Evolutionary conservation across 306 rosid species (phyloP), one percentile per base, ranked within the genome.

Genomic region (Pachyrhizus erosus): DNA sequence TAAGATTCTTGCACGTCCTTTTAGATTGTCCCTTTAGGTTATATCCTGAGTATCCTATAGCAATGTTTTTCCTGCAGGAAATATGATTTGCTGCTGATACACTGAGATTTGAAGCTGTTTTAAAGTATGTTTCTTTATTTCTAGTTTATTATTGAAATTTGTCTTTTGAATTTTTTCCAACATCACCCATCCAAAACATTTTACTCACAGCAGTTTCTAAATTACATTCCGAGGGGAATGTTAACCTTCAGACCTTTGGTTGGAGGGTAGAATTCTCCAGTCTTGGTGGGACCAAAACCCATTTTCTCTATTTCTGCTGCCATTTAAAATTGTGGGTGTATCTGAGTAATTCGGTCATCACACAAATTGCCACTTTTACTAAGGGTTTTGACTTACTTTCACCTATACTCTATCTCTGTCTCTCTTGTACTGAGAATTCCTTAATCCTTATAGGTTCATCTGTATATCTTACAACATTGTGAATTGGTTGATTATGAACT

Each of bases 231-330:
- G 18, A 62, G 21, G 45, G 45, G 73, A 45, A 45, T 46, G 34
- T 20, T 23, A 40, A 40, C 60, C 40, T 61, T 20, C 60, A 23
- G 17, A 58, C 39, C 45, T 55, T 75, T 76, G n/a, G 60, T 14
- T 60, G 45, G 33, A n/a, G 49, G 51, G 46, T 43, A 43, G 81
- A 77, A 61, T 45, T 13, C 64, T 48, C 73, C 10, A 37, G 26
- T 51, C 37, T 68, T 78, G 33, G n/a, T 21, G 42, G 37, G 76
- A 68, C 33, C 58, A 69, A 68, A 66, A 52, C 57, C 2, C 48
- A 68, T 39, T 54, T 78, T 52, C 68, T 24, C 52, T 48, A 42
- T n/a, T 64, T 45, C 46, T 74, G 42, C 21, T 23, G 39, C 54
- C 48, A 31, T 39, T 20, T 57, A 57, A 60, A 45, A 46, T 77